These are phyloP conservation scores for Lecanicillium sp. DNA, from an alignment of 2,329 filamentous ascomycete species.

Conservation along the genomic window DNA sequence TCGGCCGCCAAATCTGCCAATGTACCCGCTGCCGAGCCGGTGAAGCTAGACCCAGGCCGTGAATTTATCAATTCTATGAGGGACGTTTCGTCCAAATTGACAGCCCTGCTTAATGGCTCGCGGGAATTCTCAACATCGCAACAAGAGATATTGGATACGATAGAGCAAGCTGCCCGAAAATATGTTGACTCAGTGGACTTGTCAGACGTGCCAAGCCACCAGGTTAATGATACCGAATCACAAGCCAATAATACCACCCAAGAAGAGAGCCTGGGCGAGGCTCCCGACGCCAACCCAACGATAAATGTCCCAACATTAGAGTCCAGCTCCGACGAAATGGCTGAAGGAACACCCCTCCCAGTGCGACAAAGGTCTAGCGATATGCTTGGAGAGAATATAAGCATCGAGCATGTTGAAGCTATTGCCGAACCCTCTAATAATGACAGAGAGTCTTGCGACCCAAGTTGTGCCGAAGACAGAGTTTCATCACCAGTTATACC, in stretches of 20 bases:
- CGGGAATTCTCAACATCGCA: slow-evolving; percentile 29
- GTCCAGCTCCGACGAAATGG: no score
- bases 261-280: background rate
- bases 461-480: background rate
- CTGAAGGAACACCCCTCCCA: no score
- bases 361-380: background rate
- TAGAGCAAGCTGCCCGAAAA: slow-evolving; percentile 45
- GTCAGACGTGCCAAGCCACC: slow-evolving; percentile 12
- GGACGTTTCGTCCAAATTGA: slow-evolving; percentile 36
- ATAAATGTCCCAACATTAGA: no score
- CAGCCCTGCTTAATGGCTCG: slow-evolving; percentile 35
- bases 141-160: slow-evolving; percentile 43
- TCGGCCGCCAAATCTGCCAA: slow-evolving; percentile 16
- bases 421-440: background rate
- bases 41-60: slow-evolving; percentile 22
- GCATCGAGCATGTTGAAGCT: background rate
- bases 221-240: background rate
- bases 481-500: background rate
- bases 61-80: slow-evolving; percentile 31
- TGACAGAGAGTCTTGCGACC: background rate
- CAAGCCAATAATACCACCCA: background rate
- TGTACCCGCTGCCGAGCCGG: background rate
- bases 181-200: slow-evolving; percentile 39
- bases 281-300: no score
- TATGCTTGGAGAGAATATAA: background rate